Evolutionary conservation across 495 filamentous ascomycete genomes (phyloP).

Genomic region (Aeminium ludgeri): DNA sequence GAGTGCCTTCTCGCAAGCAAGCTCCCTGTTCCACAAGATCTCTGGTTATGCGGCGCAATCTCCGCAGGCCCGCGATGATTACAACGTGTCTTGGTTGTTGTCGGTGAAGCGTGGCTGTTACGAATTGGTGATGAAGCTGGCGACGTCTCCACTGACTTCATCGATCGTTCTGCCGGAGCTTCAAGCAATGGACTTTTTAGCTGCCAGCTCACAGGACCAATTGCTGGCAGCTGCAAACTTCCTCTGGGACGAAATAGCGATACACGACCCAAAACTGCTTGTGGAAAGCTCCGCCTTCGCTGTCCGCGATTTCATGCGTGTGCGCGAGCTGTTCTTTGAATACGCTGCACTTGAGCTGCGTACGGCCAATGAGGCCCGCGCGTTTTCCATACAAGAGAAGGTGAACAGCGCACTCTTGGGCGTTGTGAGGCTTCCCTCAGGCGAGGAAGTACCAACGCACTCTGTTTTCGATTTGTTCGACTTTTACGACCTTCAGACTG

Average conservation of each 20-base stretch:
- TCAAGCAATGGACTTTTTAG: slow-evolving; percentile 54
- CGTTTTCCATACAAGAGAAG: slow-evolving; percentile 58
- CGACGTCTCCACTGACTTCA: slow-evolving; percentile 69
- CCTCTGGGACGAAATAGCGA: slow-evolving; percentile 48
- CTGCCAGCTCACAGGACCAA: slow-evolving; percentile 49
- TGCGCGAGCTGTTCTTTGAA: slow-evolving; percentile 57
- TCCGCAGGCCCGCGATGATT: slow-evolving; percentile 41
- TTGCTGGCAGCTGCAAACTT: slow-evolving; percentile 43
- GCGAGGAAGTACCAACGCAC: slow-evolving; percentile 43
- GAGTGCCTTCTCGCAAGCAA: slow-evolving; percentile 45
- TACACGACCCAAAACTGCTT: slow-evolving; percentile 44
- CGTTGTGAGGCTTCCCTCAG: slow-evolving; percentile 43
- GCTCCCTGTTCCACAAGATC: slow-evolving; percentile 70
- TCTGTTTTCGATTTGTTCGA: slow-evolving; percentile 88
- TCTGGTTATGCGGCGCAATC: slow-evolving; percentile 47
- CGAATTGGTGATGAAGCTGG: slow-evolving; percentile 62
- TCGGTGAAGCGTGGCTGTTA: slow-evolving; percentile 56
- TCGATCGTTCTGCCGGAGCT: slow-evolving; percentile 58
- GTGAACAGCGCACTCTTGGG: slow-evolving; percentile 68
- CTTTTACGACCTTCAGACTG: slow-evolving; percentile 59
- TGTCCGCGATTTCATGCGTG: slow-evolving; percentile 54
- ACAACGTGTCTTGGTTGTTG: slow-evolving; percentile 51
- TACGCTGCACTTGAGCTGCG: slow-evolving; percentile 75
- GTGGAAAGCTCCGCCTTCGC: slow-evolving; percentile 42
- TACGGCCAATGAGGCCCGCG: slow-evolving; percentile 47